phyloP scores from a whole-genome alignment of 176 grass and related monocot genomes.

The Juncus effusus region DNA sequence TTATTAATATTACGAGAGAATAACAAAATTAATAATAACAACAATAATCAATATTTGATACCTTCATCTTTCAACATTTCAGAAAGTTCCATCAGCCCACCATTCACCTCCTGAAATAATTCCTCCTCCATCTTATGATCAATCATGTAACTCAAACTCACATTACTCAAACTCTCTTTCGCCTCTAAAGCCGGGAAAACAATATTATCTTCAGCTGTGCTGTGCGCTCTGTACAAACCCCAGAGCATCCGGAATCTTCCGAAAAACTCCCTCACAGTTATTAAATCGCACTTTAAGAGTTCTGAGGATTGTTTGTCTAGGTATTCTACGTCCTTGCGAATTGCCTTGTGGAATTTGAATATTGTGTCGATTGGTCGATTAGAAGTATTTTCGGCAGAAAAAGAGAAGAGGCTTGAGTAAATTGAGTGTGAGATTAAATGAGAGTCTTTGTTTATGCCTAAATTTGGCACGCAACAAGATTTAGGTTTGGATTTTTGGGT shows the following conservation, averaged over 20 bases:
- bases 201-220: constrained; percentile 98
- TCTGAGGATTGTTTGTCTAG: constrained; percentile 84
- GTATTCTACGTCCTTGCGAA: constrained; percentile 89
- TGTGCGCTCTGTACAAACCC: constrained; percentile 91
- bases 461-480: constrained; percentile 71
- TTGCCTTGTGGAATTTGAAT: constrained; percentile 99
- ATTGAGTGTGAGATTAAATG: constrained; percentile 37
- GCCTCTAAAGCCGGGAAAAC: constrained; percentile 99
- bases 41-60: too few relatives aligned
- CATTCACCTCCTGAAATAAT: constrained; percentile 52
- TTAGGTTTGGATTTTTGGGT: constrained; percentile 51
- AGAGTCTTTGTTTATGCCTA: constrained; percentile 58
- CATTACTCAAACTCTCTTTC: constrained; percentile 87
- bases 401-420: constrained; percentile 84
- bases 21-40: constrained; percentile 60
- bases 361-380: constrained; percentile 83
- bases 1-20: constrained; percentile 65
- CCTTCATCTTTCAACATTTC: too few relatives aligned
- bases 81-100: too few relatives aligned
- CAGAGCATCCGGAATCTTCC: constrained; percentile 93
- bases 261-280: constrained; percentile 67
- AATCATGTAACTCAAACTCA: constrained; percentile 90
- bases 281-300: constrained; percentile 70
- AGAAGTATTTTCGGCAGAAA: constrained; percentile 61
- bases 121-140: constrained; percentile 99